These are phyloP conservation scores for Fusarium nematophilum DNA, from an alignment of 2,329 filamentous ascomycete species.

Conservation along the genomic window DNA sequence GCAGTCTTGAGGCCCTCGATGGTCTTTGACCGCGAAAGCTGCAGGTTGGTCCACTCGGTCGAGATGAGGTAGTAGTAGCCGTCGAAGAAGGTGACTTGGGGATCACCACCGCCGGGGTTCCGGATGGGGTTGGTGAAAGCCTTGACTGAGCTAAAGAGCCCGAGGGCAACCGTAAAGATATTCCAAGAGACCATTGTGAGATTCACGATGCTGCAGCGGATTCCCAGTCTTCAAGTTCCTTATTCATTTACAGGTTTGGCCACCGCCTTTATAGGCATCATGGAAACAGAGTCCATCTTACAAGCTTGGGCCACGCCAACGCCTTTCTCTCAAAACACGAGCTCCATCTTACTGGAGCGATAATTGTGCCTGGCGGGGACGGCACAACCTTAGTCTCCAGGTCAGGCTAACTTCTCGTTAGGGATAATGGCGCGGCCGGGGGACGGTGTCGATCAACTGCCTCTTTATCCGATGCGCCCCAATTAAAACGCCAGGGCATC, in stretches of 20 bases:
- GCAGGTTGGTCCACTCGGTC: conserved; percentile 66
- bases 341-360: conserved; percentile 4
- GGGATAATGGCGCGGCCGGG: conserved; percentile 1
- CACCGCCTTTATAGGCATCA: neutral
- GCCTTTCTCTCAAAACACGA: neutral
- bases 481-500: conserved; percentile 14
- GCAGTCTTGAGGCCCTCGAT: conserved; percentile 66
- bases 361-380: conserved; percentile 5
- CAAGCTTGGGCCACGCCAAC: neutral
- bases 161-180: conserved; percentile 19
- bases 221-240: neutral
- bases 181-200: conserved; percentile 29
- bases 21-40: conserved; percentile 65
- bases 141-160: conserved; percentile 22
- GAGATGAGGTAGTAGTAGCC: conserved; percentile 69
- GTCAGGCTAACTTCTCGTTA: neutral
- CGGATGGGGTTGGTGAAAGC: conserved; percentile 65
- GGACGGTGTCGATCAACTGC: conserved; percentile 1
- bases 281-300: neutral
- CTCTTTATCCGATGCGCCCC: conserved; percentile 18
- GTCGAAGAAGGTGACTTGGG: conserved; percentile 62
- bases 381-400: neutral
- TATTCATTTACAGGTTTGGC: neutral
- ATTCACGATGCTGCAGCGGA: neutral
- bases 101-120: conserved; percentile 61